Evolutionary conservation across 1,284 basidiomycete genomes (phyloP), one percentile per base, ranked within the genome.

Genomic region (Fereydounia khargensis): DNA sequence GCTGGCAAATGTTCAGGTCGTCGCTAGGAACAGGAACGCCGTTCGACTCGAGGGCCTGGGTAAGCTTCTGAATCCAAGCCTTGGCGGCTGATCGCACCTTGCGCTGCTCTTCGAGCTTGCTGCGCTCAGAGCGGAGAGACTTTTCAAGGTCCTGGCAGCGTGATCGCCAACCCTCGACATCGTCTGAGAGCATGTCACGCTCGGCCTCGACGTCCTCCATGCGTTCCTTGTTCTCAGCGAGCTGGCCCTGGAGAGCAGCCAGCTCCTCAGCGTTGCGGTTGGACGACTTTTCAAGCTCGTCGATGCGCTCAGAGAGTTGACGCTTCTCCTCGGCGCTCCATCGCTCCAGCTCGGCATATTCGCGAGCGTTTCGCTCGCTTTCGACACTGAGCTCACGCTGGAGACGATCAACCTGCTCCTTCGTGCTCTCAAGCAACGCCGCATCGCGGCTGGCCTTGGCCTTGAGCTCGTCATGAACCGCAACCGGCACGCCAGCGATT

Each of bases 91-190:
- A 43, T 8, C 47, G 45, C 21, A 60, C 48, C 37, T 54, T 56
- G 25, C 56, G 47, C 36, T 54, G 47, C 23, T 70, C 65, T 38
- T 70, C 64, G 35, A 61, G 32, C 31, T 47, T 60, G 40, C 42
- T 43, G 34, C 65, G 61, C 45, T 73, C 69, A 16, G 45, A 31
- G 4, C 49, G 53, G 34, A 70, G 41, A 16, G 56, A 57, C 47
- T 70, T 65, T 36, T 74, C 72, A 17, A 72, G 43, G 36, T 64
- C 63, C 23, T 56, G 54, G 47, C 70, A 73, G 3, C 72, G 59
- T 21, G 56, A 58, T 16, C 72, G 60, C 70, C 72, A 73, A 13
- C 68, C 72, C 22, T 68, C 69, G 28, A 73, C 61, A 31, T 74
- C 72, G 16, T 74, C 72, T 27, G 46, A 40, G 14, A 68, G 49